Percentiles rank a stretch among this genome's conserved stretches.
Conservation (phyloP, 345 rosid species). For the Orychophragmus violaceus region DNA sequence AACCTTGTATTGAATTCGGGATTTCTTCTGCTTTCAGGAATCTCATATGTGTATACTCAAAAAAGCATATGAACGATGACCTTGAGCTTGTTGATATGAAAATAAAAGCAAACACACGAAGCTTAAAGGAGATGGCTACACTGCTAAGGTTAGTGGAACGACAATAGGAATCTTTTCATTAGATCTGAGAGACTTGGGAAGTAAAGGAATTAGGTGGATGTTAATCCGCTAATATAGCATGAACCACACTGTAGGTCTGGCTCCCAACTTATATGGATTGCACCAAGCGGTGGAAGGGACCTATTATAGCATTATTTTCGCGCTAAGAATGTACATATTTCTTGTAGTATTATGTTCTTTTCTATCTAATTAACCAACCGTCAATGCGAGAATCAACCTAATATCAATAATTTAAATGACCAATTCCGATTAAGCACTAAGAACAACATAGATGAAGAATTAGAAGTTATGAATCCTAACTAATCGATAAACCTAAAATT, state of each 20-base stretch:
- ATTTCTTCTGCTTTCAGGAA: constrained; percentile 48
- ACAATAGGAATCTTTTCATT: no score
- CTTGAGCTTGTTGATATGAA: constrained; percentile 86
- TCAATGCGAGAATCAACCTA: no score
- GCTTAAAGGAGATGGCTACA: constrained; percentile 92
- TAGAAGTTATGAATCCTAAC: no score
- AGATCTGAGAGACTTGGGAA: not conserved
- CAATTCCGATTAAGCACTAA: no score
- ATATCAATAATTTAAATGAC: no score
- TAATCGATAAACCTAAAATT: no score
- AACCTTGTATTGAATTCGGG: constrained; percentile 8
- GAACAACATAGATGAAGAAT: no score
- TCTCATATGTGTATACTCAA: constrained; percentile 90
- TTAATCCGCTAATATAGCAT: not conserved
- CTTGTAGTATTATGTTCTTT: no score
- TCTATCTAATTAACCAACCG: no score
- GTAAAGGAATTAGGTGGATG: not conserved
- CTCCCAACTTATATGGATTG: constrained; percentile 77
- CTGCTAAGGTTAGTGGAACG: constrained; percentile 47
- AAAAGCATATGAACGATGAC: constrained; percentile 79
- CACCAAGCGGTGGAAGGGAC: constrained; percentile 97
- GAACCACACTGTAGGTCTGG: constrained; percentile 51
- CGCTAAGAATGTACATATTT: no score
- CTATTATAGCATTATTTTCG: no score
- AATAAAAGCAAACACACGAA: constrained; percentile 76